Evolutionary conservation across 176 grass and related monocot genomes (phyloP), one percentile per base, ranked within the genome.

Genomic region (Phoenix dactylifera): DNA sequence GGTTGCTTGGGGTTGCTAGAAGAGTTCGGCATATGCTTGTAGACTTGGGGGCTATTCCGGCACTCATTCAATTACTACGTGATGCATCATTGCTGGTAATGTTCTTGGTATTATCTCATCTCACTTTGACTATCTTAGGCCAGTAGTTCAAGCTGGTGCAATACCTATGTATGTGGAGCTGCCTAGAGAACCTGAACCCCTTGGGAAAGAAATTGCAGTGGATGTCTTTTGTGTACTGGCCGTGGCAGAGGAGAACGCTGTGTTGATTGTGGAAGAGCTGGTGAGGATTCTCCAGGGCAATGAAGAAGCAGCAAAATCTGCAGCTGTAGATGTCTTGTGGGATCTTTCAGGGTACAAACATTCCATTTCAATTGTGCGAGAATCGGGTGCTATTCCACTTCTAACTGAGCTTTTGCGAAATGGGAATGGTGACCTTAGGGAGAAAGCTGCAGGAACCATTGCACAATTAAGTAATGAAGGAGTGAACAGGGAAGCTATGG

Each of bases 51-150:
- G 67, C 35, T 20, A 58, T 58, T 19, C 67, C 32, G 2, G 55
- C 54, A 18, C 67, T 70, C 12, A 18, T 70, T 50, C 35, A 18
- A 50, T 70, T 70, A 25, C 12, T 70, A 7, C 29, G 14, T 9
- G 55, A 70, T 24, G 28, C 19, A 17, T 25, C 55, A 39, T 70
- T 58, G 55, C 67, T 16, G 67, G 28, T 9, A 70, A 70, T 70
- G 67, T 55, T 25, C 67, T 70, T 17, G 67, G 67, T 18, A 59
- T 70, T 24, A 26, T 70, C 18, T 70, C 67, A 25, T 70, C 55
- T 59, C 67, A 70, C 25, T 32, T 70, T 49, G 67, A 58, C 20
- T 58, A 59, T 39, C 54, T 70, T 26, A 57, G 32, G 39, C 55
- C 15, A 4, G 55, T 26, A 15, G 67, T 35, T 25, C 55, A 59